Conservation (phyloP, 257 asterid species). For the Primulina tabacum region DNA sequence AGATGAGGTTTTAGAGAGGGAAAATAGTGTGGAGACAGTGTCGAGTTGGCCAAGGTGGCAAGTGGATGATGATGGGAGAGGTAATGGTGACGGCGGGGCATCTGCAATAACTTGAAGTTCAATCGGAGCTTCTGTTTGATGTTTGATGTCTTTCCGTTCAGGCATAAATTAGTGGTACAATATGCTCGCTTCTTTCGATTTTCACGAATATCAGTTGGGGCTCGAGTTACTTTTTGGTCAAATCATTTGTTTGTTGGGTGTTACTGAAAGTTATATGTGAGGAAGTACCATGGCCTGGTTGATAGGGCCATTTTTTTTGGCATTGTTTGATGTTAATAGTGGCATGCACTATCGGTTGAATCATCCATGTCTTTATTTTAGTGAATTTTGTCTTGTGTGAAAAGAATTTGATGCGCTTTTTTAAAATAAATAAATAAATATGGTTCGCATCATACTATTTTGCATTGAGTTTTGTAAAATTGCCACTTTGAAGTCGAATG, state of each 20-base stretch:
- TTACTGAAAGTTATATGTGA: background rate
- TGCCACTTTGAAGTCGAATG: no score
- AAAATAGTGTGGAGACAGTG: slow-evolving; percentile 65
- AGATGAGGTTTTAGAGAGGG: slow-evolving; percentile 57
- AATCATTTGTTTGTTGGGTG: slow-evolving; percentile 17
- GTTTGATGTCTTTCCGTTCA: slow-evolving; percentile 18
- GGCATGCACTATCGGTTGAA: slow-evolving; percentile 8
- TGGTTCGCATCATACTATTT: no score
- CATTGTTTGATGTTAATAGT: slow-evolving; percentile 9
- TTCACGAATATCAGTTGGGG: background rate
- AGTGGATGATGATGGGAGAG: slow-evolving; percentile 53
- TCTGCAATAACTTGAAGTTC: slow-evolving; percentile 33
- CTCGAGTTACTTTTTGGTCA: slow-evolving; percentile 9
- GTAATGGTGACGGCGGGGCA: slow-evolving; percentile 44
- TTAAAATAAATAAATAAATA: no score
- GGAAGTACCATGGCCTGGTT: background rate
- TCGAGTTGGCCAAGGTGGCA: slow-evolving; percentile 70
- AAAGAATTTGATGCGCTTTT: background rate
- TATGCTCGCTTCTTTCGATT: background rate
- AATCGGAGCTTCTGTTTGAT: slow-evolving; percentile 17
- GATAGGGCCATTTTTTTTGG: slow-evolving; percentile 7
- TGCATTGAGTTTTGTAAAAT: no score
- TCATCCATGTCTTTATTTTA: slow-evolving; percentile 4
- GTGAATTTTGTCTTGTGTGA: background rate
- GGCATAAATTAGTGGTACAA: slow-evolving; percentile 35